phyloP scores from a whole-genome alignment of 2,329 filamentous ascomycete genomes.

The Colletotrichum tropicicola region DNA sequence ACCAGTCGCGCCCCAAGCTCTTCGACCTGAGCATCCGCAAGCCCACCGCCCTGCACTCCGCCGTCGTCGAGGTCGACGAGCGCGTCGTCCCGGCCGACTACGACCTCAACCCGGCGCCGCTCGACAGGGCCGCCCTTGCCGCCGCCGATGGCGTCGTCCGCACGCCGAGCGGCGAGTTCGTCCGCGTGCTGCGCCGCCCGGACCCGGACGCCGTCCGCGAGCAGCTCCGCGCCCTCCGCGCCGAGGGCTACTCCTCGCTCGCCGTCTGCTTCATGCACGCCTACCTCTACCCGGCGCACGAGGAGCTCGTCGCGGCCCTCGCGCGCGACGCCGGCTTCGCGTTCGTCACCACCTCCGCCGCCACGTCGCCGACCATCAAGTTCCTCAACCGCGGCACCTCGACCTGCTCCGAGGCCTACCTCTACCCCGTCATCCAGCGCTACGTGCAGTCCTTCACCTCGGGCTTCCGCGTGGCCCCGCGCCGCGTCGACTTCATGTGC shows the following conservation, averaged over 20 bases:
- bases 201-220: conserved; percentile 56
- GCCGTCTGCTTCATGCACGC: conserved; percentile 77
- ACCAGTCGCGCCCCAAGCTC: conserved; percentile 76
- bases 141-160: conserved; percentile 60
- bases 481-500: conserved; percentile 75
- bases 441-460: conserved; percentile 73
- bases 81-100: conserved; percentile 78
- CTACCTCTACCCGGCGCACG: conserved; percentile 70
- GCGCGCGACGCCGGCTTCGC: conserved; percentile 68
- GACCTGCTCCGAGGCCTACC: conserved; percentile 75
- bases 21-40: conserved; percentile 76
- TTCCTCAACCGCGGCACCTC: conserved; percentile 73
- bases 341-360: conserved; percentile 72
- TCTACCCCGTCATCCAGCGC: conserved; percentile 75
- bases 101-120: conserved; percentile 67
- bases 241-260: conserved; percentile 61
- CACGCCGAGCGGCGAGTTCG: conserved; percentile 71
- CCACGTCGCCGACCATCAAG: conserved; percentile 78
- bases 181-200: conserved; percentile 67
- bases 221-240: conserved; percentile 68
- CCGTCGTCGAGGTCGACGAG: conserved; percentile 76
- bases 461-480: conserved; percentile 69
- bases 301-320: conserved; percentile 44
- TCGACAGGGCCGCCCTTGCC: conserved; percentile 49
- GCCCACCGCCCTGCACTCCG: conserved; percentile 73